Conservation (phyloP, 257 asterid genomes). For the Eucommia ulmoides region DNA sequence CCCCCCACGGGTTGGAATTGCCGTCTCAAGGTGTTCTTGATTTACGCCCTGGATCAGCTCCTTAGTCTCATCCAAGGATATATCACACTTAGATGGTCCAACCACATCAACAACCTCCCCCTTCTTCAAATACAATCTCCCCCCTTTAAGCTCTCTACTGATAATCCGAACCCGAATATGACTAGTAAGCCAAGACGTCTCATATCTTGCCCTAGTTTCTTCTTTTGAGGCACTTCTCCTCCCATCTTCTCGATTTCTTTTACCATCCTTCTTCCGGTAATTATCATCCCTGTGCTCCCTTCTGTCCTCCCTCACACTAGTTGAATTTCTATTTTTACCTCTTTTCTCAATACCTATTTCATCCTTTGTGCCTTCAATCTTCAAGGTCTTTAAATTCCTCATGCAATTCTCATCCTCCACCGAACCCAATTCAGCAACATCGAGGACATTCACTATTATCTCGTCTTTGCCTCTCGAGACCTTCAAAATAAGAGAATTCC, state of each 20-base stretch:
- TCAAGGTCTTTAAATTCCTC: constrained; percentile 43
- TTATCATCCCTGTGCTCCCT: constrained; percentile 12
- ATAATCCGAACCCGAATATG: constrained; percentile 69
- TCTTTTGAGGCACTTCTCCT: constrained; percentile 3
- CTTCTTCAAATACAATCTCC: constrained; percentile 54
- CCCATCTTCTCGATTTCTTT: constrained; percentile 4
- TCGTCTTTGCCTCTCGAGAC: constrained; percentile 29
- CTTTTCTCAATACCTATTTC: too few species aligned
- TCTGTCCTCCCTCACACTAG: constrained; percentile 3
- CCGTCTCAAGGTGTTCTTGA: constrained; percentile 67
- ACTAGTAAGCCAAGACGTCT: constrained; percentile 56
- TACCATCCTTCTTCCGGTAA: constrained; percentile 9
- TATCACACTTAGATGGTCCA: constrained; percentile 58
- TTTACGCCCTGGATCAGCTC: constrained; percentile 73
- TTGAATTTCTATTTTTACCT: constrained; percentile 12
- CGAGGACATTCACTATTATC: constrained; percentile 30
- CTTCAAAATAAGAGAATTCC: constrained; percentile 40
- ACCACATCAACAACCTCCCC: constrained; percentile 74
- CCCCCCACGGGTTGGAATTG: constrained; percentile 73
- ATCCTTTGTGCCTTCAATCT: constrained; percentile 16
- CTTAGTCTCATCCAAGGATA: constrained; percentile 51
- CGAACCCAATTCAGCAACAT: constrained; percentile 62
- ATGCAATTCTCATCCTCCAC: constrained; percentile 50
- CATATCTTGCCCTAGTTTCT: constrained; percentile 10
- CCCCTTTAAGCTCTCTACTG: constrained; percentile 54